Evolutionary conservation across 257 asterid species (phyloP).

Genomic region (Schizonepeta tenuifolia): DNA sequence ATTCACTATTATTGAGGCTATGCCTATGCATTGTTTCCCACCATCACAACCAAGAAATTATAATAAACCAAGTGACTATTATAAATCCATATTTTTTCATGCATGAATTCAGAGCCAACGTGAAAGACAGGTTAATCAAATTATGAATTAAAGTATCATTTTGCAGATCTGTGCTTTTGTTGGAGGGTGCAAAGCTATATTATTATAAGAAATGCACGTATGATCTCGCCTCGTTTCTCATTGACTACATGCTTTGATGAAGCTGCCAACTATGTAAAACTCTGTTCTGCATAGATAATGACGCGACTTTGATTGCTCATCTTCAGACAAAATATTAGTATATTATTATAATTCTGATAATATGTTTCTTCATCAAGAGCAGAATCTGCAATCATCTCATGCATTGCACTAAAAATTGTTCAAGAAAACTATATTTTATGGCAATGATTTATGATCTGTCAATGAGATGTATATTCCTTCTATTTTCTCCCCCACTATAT

Average conservation of each 20-base stretch:
- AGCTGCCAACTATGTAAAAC: neutral
- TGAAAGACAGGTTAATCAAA: too few relatives aligned
- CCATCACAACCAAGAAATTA: too few relatives aligned
- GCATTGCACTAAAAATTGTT: neutral
- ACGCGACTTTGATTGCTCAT: neutral
- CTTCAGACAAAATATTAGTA: neutral
- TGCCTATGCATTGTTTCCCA: too few relatives aligned
- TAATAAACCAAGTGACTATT: too few relatives aligned
- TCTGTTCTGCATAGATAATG: neutral
- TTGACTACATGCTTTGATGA: neutral
- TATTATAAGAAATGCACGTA: neutral
- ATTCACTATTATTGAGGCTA: too few relatives aligned
- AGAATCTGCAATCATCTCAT: neutral
- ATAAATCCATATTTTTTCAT: too few relatives aligned
- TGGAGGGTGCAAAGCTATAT: neutral
- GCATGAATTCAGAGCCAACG: too few relatives aligned
- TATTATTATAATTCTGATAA: neutral
- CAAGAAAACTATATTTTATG: neutral
- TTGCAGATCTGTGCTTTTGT: too few relatives aligned
- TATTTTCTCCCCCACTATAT: conserved; percentile 5
- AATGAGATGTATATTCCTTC: too few relatives aligned
- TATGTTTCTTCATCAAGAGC: conserved; percentile 9
- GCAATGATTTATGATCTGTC: neutral
- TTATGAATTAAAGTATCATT: too few relatives aligned
- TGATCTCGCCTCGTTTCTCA: neutral